Percentiles rank a stretch among this genome's conserved stretches.
Evolutionary conservation across 2,329 filamentous ascomycete species (phyloP).

Genomic region (Pochonia chlamydosporia): DNA sequence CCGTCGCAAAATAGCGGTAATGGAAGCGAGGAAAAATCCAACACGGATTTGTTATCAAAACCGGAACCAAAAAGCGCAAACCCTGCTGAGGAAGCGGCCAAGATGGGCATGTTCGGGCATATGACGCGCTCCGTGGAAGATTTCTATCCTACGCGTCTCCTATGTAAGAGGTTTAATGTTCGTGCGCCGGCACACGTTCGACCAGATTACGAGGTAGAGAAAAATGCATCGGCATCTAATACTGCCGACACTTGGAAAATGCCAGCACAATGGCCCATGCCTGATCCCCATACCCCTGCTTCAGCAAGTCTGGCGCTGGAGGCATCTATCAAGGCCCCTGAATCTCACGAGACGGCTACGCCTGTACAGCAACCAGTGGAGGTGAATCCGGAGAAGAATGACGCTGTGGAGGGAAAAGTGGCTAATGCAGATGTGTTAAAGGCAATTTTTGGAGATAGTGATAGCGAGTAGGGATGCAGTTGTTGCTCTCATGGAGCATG

Average conservation of each 20-base stretch:
- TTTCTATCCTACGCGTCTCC: conserved; percentile 74
- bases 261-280: background rate
- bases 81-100: conserved; percentile 80
- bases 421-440: conserved; percentile 80
- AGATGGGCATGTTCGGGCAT: conserved; percentile 84
- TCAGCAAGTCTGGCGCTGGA: background rate
- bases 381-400: conserved; percentile 68
- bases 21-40: conserved; percentile 9
- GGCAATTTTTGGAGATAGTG: conserved; percentile 89
- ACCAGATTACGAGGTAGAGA: conserved; percentile 37
- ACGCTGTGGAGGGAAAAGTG: conserved; percentile 58
- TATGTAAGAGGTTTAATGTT: conserved; percentile 97
- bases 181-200: conserved; percentile 65
- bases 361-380: conserved; percentile 13
- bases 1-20: conserved; percentile 11
- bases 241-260: background rate
- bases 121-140: conserved; percentile 69
- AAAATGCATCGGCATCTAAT: background rate
- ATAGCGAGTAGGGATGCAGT: conserved; percentile 47
- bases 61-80: conserved; percentile 41
- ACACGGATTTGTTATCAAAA: conserved; percentile 21
- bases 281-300: background rate
- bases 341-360: too few relatives aligned
- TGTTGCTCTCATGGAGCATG: background rate
- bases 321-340: background rate